phyloP scores from a whole-genome alignment of 257 asterid genomes.

The Avicennia marina region DNA sequence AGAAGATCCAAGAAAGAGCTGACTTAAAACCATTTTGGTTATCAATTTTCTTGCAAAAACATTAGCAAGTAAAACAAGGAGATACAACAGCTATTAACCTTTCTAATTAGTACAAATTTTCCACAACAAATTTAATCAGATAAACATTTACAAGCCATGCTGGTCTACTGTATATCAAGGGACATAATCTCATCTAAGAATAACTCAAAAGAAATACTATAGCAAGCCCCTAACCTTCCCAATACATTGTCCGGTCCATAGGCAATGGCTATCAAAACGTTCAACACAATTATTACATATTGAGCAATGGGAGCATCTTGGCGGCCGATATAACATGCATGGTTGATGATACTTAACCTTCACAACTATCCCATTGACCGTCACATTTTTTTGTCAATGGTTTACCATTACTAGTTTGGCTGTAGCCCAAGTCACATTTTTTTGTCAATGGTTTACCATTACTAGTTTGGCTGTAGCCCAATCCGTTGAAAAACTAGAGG shows the following conservation, averaged over 20 bases:
- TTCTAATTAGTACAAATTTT: no score
- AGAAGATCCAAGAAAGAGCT: no score
- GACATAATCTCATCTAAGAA: no score
- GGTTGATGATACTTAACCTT: conserved; percentile 70
- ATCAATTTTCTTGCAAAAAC: no score
- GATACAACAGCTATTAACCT: no score
- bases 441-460: conserved; percentile 34
- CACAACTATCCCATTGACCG: conserved; percentile 53
- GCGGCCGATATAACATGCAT: conserved; percentile 77
- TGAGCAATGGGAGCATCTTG: conserved; percentile 82
- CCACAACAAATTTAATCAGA: no score
- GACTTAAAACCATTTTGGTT: no score
- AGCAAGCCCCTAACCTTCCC: conserved; percentile 52
- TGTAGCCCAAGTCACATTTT: conserved; percentile 40
- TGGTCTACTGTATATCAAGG: no score
- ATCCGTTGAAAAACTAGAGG: conserved; percentile 29
- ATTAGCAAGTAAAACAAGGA: no score
- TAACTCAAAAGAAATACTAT: no score
- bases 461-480: conserved; percentile 27
- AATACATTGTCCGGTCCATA: conserved; percentile 86
- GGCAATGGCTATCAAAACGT: conserved; percentile 87
- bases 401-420: conserved; percentile 16
- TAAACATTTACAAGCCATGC: no score
- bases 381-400: conserved; percentile 55
- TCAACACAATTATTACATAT: conserved; percentile 82